phyloP scores from a whole-genome alignment of 495 filamentous ascomycete genomes.

The Penicillium mononematosum region DNA sequence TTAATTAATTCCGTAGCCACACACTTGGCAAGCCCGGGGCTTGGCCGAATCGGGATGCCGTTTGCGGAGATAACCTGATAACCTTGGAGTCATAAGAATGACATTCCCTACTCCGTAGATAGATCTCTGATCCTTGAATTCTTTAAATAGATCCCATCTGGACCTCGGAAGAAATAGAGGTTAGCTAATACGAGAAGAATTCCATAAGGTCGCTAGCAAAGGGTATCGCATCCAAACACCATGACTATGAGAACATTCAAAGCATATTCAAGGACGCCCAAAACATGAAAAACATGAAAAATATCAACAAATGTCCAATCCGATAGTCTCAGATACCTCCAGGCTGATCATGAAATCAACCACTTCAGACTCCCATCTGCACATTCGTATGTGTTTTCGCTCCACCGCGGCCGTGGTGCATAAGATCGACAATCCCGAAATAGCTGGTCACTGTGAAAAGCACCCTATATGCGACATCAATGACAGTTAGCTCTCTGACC shows the following conservation, averaged over 20 bases:
- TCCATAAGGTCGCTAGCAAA: not conserved
- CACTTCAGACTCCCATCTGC: constrained; percentile 23
- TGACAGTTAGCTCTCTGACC: constrained; percentile 5
- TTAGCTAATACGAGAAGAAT: not conserved
- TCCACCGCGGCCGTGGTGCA: constrained; percentile 20
- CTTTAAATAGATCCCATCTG: no score
- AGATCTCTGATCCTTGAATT: no score
- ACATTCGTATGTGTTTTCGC: constrained; percentile 25
- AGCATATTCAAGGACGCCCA: not conserved
- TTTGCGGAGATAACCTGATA: not conserved
- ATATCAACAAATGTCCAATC: not conserved
- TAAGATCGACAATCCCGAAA: constrained; percentile 25
- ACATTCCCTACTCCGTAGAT: not conserved
- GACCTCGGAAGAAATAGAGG: no score
- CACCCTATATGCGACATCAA: constrained; percentile 35
- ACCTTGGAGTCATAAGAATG: not conserved
- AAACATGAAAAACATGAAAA: no score
- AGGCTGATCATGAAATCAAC: not conserved
- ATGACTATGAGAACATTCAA: not conserved
- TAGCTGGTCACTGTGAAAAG: constrained; percentile 48
- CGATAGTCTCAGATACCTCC: not conserved
- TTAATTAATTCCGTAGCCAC: not conserved
- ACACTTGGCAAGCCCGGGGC: not conserved
- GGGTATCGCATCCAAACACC: not conserved
- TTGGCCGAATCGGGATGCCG: not conserved